Evolutionary conservation across 257 asterid species (phyloP), one percentile per base, ranked within the genome.

Genomic region (Galeopsis tetrahit): DNA sequence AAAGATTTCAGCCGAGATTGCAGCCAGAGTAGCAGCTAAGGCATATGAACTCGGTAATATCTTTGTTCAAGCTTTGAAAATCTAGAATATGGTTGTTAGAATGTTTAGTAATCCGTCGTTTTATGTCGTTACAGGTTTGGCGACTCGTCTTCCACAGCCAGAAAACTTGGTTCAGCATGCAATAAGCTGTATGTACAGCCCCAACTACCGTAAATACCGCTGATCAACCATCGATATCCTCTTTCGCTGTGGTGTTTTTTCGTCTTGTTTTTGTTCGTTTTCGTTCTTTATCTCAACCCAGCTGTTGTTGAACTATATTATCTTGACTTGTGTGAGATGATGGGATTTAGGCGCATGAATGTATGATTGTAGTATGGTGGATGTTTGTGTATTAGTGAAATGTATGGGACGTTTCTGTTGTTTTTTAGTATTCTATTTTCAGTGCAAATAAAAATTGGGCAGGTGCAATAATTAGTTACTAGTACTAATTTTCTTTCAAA

Each of bases 141-240:
- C 99, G 0, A 92, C 99, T 53, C 97, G 96, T 80, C 88, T 92
- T 5, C 99, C 99, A 0, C 83, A 84, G 69, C 98, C 98, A 0
- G 88, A 82, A 63, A 82, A 92, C 82, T 79, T 95, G 42, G 94
- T 77, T 2, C 80, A 79, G 14, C 85, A 90, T 48, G 99, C 99
- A 1, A 87, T 85, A 76, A 92, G 96, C 92, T 92, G 98, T 65
- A 95, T 95, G 99, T 95, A 92, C 90, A 86, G 97, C 90, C 99
- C 99, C 51, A 77, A 87, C 74, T 95, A 95, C 77, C 85, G 92
- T 28, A 86, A 82, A 85, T 95, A 87, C 77, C 96, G 97, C 34
- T 95, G 77, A 91, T 38, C 68, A 39, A 73, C 66, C 17, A 0
- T 2, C n/a, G 63, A 9, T 10, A 11, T 58, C 42, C 42, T 39